Evolutionary conservation across 768 basidiomycete genomes (phyloP), one percentile per base, ranked within the genome.

Genomic region (Dendrothele bispora): DNA sequence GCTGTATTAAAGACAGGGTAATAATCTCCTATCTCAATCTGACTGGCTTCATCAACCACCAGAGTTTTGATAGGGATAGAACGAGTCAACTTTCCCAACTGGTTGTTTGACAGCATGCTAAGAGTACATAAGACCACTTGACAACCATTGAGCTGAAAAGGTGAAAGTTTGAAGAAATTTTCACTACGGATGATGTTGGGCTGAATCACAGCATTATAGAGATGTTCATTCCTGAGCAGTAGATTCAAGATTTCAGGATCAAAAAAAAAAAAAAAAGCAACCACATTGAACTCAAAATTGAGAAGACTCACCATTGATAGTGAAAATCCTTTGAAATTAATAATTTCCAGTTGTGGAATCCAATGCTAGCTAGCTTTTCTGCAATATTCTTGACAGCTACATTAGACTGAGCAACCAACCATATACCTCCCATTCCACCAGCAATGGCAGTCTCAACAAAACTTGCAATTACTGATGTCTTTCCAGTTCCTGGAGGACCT

Each of bases 301-400:
- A n/a, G n/a, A n/a, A n/a, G n/a, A n/a, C n/a, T 61, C 55, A 88
- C 88, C 89, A 90, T 50, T 72, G 74, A 60, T 61, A 63, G 53
- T 80, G 74, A 58, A 91, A 93, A 1, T 84, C 66, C 57, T 62
- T 66, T 1, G 90, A 85, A n/a, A 91, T 84, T 3, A 92, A 60
- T 2, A 93, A 70, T 51, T 70, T 82, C 77, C 82, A 93, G 7
- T 77, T 54, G 3, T 54, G 36, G 49, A 88, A 79, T 0, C 67
- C 73, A 58, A 77, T 68, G 7, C 73, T 63, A n/a, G 71, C 63
- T 15, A 93, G 67, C 67, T 90, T 89, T 58, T 88, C 86, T 43
- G 88, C 90, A 67, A 93, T 91, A 55, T 93, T 92, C 64, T 90
- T 91, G 18, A 92, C 91, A 39, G 88, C 91, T 40, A 92, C 81